Evolutionary conservation across 2,329 filamentous ascomycete genomes (phyloP).

Genomic region (Magnaporthales sp.): DNA sequence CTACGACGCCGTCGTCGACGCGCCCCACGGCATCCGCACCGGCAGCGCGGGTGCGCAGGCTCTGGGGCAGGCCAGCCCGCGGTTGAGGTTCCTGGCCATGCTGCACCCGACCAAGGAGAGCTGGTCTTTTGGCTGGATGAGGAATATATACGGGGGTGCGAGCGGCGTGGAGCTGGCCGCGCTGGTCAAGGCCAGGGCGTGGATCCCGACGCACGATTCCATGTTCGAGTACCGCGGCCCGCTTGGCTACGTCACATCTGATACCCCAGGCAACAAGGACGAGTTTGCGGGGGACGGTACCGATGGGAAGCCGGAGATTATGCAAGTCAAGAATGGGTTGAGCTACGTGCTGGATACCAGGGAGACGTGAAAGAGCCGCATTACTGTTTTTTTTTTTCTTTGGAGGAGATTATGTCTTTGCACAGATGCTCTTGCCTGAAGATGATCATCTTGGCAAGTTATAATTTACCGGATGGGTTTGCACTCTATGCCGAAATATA

Average conservation of each 20-base stretch:
- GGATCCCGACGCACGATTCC: background rate
- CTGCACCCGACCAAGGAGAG: conserved; percentile 9
- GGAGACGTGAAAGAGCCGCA: background rate
- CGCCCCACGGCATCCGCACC: background rate
- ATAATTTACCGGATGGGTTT: too few species aligned
- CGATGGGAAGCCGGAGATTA: background rate
- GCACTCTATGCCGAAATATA: background rate
- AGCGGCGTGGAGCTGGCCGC: background rate
- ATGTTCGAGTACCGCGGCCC: background rate
- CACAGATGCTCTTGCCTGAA: background rate
- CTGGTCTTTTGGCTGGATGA: background rate
- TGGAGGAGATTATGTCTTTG: too few species aligned
- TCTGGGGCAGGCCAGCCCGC: background rate
- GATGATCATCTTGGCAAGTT: background rate
- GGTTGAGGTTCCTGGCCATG: conserved; percentile 7
- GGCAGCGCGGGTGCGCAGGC: background rate
- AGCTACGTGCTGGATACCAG: background rate
- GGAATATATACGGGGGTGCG: background rate
- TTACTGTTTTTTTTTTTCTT: background rate
- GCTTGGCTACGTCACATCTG: background rate
- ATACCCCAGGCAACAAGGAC: background rate
- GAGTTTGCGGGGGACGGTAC: background rate
- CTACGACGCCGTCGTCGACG: background rate
- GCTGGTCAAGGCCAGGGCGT: background rate
- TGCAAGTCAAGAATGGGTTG: background rate